These are phyloP conservation scores for Sanghuangporus baumii DNA, from an alignment of 1,284 basidiomycete species.

Conservation along the genomic window DNA sequence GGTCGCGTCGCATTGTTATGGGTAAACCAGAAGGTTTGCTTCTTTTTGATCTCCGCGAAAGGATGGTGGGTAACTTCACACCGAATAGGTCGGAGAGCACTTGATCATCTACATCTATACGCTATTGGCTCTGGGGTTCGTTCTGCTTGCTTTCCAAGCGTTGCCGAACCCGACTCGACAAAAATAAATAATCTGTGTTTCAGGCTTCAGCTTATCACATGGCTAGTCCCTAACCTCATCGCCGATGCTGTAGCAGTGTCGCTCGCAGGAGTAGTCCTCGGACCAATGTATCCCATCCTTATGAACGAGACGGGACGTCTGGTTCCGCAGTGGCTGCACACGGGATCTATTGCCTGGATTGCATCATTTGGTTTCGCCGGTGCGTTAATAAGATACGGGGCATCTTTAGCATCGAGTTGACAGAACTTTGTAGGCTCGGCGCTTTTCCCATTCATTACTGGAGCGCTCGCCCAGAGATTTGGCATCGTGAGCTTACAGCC, in stretches of 20 bases:
- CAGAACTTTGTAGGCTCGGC: slow-evolving; percentile 45
- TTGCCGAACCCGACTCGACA: background rate
- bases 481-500: slow-evolving; percentile 52
- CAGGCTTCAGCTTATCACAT: slow-evolving; percentile 50
- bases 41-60: background rate
- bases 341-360: slow-evolving; percentile 52
- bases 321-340: slow-evolving; percentile 46
- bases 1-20: slow-evolving; percentile 42
- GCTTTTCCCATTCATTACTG: slow-evolving; percentile 50
- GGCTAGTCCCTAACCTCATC: slow-evolving; percentile 52
- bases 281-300: slow-evolving; percentile 51
- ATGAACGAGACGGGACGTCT: slow-evolving; percentile 44
- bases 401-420: slow-evolving; percentile 11
- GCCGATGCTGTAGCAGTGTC: slow-evolving; percentile 47
- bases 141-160: background rate
- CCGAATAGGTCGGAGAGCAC: slow-evolving; percentile 36
- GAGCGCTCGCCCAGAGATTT: slow-evolving; percentile 41
- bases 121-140: slow-evolving; percentile 32
- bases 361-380: slow-evolving; percentile 21
- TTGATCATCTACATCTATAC: slow-evolving; percentile 35
- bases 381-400: background rate
- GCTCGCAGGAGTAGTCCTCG: slow-evolving; percentile 47
- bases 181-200: background rate
- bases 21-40: slow-evolving; percentile 40
- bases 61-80: background rate